Base-by-base conservation (phyloP, 1,284 basidiomycete genomes). In the Pterulicium gracile region DNA sequence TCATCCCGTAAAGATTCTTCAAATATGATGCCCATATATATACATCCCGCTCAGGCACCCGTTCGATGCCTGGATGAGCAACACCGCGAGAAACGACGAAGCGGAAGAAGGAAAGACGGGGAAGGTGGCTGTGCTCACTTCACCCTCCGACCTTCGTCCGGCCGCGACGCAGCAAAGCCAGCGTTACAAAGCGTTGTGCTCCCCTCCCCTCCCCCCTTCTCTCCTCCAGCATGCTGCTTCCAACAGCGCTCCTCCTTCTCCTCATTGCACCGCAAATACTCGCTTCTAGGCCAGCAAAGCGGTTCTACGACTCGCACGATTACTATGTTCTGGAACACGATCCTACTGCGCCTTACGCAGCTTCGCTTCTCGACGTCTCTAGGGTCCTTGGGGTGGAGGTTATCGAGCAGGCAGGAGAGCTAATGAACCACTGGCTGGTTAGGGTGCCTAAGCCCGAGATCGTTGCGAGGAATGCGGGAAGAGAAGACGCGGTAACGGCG, bases 291-390 rank as follows among this genome's bases (percentile, higher is more conserved):
- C 73, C 72, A 34, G 56, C 64, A 50, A 75, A 67, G 56, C 72
- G 72, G 42, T 64, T 67, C 39, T 94, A 98, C 62, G 64, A 73
- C 54, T 82, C 86, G 4, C 88, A 98, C 64, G 73, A 86, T 55
- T 98, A 99, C 68, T 95, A 94, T 67, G 85, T 91, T 50, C 62
- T 95, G 20, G 83, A 92, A 61, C 77, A 90, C 59, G 65, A 75
- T 54, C 76, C 85, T 44, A 57, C 58, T 4, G 60, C 64, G 43
- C 51, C 60, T 41, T 53, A 55, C 44, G 69, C 69, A 27, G 67
- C 70, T 50, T 74, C 84, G 48, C 65, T 84, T 51, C 63, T 63
- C 42, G 73, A 81, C 44, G 69, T 86, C 40, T 75, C 83, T 1
- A 52, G 63, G 2, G 64, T 69, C 1, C 73, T 98, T 4, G 83